A percentile compares a stretch with the other conserved stretches of the same genome.
Evolutionary conservation across 768 basidiomycete genomes (phyloP).

Genomic region (Cyathus striatus): DNA sequence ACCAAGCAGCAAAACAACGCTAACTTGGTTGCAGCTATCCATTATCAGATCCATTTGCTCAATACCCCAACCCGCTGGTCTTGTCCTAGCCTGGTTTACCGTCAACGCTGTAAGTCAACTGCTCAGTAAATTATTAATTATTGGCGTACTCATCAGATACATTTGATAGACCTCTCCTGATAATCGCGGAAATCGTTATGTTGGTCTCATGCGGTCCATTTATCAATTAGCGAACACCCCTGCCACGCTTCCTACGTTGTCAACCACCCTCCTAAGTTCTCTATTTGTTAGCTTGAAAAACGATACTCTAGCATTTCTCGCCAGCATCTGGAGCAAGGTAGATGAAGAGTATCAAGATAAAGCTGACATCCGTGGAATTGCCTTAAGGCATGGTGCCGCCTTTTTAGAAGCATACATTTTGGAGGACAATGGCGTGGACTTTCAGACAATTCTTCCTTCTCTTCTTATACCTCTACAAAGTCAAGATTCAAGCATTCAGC

Average conservation of each 20-base stretch:
- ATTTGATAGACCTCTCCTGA: slow-evolving; percentile 3
- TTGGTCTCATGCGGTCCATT: slow-evolving; percentile 54
- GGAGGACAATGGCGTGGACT: slow-evolving; percentile 56
- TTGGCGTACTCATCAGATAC: too few species aligned
- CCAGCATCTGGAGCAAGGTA: slow-evolving; percentile 54
- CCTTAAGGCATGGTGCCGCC: slow-evolving; percentile 72
- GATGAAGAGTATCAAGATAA: slow-evolving; percentile 17
- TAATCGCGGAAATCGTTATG: slow-evolving; percentile 37
- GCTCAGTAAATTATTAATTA: background rate
- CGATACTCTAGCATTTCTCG: slow-evolving; percentile 75
- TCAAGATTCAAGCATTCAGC: slow-evolving; percentile 33
- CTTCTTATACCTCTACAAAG: slow-evolving; percentile 59
- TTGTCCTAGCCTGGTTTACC: slow-evolving; percentile 49
- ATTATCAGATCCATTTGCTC: slow-evolving; percentile 45
- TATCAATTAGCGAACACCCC: slow-evolving; percentile 66
- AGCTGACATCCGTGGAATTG: slow-evolving; percentile 38
- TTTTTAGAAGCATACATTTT: slow-evolving; percentile 72
- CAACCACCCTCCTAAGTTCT: slow-evolving; percentile 51
- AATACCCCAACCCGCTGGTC: slow-evolving; percentile 39
- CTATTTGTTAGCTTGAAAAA: slow-evolving; percentile 68
- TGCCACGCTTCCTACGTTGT: slow-evolving; percentile 39
- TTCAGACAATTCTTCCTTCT: slow-evolving; percentile 74
- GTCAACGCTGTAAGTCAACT: slow-evolving; percentile 25
- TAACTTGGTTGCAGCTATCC: slow-evolving; percentile 52
- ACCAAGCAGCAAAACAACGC: slow-evolving; percentile 53